Evolutionary conservation across 1,284 basidiomycete species (phyloP).

Genomic region (Schizophyllum commune): DNA sequence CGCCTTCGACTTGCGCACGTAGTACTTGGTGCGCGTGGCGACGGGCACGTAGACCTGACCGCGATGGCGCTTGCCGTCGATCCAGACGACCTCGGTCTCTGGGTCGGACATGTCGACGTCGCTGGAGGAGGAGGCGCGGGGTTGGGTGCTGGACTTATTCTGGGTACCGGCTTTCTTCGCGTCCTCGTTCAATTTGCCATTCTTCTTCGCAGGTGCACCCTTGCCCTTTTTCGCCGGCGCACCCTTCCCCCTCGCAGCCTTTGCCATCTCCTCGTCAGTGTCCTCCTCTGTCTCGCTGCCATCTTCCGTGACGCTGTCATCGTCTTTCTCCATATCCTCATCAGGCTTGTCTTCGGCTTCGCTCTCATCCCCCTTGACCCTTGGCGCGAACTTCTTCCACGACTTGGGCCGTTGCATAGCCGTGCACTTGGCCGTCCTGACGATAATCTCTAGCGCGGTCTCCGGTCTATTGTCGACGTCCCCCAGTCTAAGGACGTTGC

Average conservation of each 20-base stretch:
- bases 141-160: background rate
- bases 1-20: background rate
- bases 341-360: constrained; percentile 10
- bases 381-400: constrained; percentile 74
- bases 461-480: constrained; percentile 56
- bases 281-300: constrained; percentile 5
- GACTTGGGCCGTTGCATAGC: constrained; percentile 63
- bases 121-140: too few relatives aligned
- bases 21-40: background rate
- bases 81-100: background rate
- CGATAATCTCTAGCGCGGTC: constrained; percentile 67
- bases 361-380: constrained; percentile 20
- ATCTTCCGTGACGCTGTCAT: constrained; percentile 18
- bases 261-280: constrained; percentile 9
- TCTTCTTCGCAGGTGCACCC: background rate
- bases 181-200: background rate
- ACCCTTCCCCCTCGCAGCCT: constrained; percentile 8
- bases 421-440: constrained; percentile 83
- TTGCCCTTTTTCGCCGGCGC: constrained; percentile 20
- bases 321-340: constrained; percentile 16
- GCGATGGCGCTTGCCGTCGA: background rate
- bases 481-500: constrained; percentile 68
- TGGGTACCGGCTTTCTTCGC: background rate
- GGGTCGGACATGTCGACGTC: background rate
- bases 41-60: background rate